Percentiles rank a stretch among this genome's conserved stretches.
These are phyloP conservation scores for Neocucurbitaria cava DNA, from an alignment of 2,329 filamentous ascomycete species.

Conservation along the genomic window DNA sequence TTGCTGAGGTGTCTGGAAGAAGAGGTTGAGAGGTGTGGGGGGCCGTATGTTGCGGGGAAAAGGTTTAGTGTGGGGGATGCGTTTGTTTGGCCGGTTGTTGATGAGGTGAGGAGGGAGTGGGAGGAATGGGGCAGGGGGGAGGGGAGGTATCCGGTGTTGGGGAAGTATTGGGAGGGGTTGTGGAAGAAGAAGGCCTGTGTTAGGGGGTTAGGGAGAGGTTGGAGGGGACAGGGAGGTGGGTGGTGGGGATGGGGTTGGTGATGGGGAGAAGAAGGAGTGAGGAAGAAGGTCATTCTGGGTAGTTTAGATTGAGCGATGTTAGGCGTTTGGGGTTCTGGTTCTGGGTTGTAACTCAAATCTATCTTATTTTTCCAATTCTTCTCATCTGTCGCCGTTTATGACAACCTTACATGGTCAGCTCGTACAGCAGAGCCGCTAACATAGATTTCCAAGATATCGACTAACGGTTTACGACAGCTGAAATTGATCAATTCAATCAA, in stretches of 20 bases:
- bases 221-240: too few species aligned
- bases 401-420: too few species aligned
- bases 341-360: too few species aligned
- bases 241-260: too few species aligned
- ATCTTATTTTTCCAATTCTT: too few species aligned
- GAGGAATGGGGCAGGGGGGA: constrained; percentile 30
- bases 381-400: too few species aligned
- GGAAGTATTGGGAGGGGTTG: constrained; percentile 33
- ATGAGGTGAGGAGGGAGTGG: constrained; percentile 33
- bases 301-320: not conserved
- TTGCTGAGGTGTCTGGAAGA: constrained; percentile 31
- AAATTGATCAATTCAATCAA: too few species aligned
- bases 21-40: constrained; percentile 12
- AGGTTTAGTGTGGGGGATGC: constrained; percentile 44
- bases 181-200: constrained; percentile 44
- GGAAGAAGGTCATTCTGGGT: not conserved
- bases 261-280: not conserved
- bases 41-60: constrained; percentile 39
- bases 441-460: too few species aligned
- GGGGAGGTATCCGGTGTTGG: constrained; percentile 26
- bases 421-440: too few species aligned
- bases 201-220: constrained; percentile 27
- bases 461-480: too few species aligned
- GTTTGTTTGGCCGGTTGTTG: constrained; percentile 41
- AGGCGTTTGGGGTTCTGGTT: too few species aligned